Percentiles rank a stretch among this genome's conserved stretches.
phyloP scores from a whole-genome alignment of 2,329 filamentous ascomycete genomes.

The Fusarium palustre region DNA sequence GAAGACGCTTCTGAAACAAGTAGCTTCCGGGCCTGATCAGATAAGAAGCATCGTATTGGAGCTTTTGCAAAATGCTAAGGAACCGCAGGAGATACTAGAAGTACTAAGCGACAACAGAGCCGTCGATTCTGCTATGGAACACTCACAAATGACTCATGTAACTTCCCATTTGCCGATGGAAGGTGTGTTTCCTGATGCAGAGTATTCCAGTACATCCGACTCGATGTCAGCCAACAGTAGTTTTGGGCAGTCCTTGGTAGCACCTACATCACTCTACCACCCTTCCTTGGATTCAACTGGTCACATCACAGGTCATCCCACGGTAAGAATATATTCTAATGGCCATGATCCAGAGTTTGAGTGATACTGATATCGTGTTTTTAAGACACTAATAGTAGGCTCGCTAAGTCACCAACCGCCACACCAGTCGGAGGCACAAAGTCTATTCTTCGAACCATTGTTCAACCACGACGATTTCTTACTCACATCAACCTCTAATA shows the following conservation, averaged over 20 bases:
- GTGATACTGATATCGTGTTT: not conserved
- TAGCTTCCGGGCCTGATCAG: not conserved
- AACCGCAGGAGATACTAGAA: constrained; percentile 1
- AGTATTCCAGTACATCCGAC: too few relatives aligned
- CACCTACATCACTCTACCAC: fast-evolving
- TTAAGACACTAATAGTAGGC: not conserved
- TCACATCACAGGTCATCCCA: not conserved
- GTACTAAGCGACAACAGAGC: not conserved
- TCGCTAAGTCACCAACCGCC: not conserved
- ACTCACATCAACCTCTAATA: not conserved
- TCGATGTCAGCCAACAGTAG: not conserved
- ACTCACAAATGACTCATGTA: not conserved
- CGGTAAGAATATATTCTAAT: not conserved
- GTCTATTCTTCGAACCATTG: not conserved
- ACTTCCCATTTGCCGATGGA: not conserved
- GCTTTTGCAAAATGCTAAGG: not conserved
- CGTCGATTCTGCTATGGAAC: not conserved
- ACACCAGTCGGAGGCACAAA: not conserved
- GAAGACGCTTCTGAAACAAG: not conserved
- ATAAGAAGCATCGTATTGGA: not conserved
- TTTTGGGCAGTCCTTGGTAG: not conserved
- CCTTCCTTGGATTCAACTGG: fast-evolving
- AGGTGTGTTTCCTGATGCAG: not conserved
- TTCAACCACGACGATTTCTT: constrained; percentile 1
- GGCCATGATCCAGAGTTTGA: not conserved